A percentile compares a stretch with the other conserved stretches of the same genome.
These are phyloP conservation scores for Beta corolliflora DNA, from an alignment of 179 eudicot species.

Conservation along the genomic window DNA sequence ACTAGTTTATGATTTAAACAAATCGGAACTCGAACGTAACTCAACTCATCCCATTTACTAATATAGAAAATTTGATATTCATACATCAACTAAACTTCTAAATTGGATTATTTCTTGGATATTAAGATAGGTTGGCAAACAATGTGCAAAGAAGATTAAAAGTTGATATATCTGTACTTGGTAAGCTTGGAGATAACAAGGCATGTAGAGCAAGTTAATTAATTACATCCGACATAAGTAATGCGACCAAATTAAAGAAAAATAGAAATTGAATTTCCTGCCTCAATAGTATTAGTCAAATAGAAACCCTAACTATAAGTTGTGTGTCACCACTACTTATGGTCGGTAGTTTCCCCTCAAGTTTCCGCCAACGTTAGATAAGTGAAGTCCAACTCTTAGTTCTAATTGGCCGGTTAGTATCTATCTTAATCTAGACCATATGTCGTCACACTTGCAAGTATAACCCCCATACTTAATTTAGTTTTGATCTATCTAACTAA, in stretches of 20 bases:
- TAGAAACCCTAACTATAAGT: slow-evolving; percentile 8
- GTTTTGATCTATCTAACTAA: neutral
- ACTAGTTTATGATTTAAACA: neutral
- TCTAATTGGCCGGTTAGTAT: slow-evolving; percentile 1
- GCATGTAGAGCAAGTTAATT: neutral
- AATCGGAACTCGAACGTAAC: neutral
- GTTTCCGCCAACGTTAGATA: neutral
- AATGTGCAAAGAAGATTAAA: too few relatives aligned
- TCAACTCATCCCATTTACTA: neutral
- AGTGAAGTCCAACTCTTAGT: neutral
- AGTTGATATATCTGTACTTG: too few relatives aligned
- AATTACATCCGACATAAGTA: slow-evolving; percentile 8
- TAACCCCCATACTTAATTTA: slow-evolving; percentile 13
- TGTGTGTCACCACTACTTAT: slow-evolving; percentile 33
- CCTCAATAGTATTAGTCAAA: neutral
- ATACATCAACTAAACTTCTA: too few relatives aligned
- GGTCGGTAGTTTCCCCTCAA: slow-evolving; percentile 25
- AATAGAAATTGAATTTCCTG: neutral
- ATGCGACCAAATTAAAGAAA: neutral
- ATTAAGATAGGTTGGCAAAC: too few relatives aligned
- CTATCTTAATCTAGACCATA: neutral
- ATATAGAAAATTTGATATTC: too few relatives aligned
- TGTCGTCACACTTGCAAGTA: slow-evolving; percentile 12
- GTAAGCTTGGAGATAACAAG: neutral
- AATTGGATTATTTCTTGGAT: too few relatives aligned